A percentile compares a stretch with the other conserved stretches of the same genome.
These are phyloP conservation scores for Apiospora hydei DNA, from an alignment of 2,329 filamentous ascomycete species.

Conservation along the genomic window DNA sequence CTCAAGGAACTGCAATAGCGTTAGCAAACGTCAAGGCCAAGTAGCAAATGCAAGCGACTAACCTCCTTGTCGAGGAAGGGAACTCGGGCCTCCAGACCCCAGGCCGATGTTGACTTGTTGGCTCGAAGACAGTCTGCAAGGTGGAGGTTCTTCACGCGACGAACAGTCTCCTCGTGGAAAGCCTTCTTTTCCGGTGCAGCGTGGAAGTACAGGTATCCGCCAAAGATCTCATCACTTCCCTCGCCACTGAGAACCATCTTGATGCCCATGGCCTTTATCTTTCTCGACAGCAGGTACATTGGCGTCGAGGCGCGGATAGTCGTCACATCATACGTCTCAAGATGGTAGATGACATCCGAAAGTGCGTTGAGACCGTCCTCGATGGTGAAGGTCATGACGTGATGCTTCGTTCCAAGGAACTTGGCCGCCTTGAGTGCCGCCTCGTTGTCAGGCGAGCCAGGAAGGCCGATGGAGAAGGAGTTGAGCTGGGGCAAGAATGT, in stretches of 20 bases:
- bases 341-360: conserved; percentile 96
- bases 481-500: conserved; percentile 94
- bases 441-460: conserved; percentile 88
- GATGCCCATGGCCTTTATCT: conserved; percentile 99
- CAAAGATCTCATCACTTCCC: conserved; percentile 97
- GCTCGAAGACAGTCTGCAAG: conserved; percentile 95
- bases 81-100: conserved; percentile 97
- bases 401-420: conserved; percentile 97
- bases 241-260: conserved; percentile 99
- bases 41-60: conserved; percentile 36
- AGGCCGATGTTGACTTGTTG: conserved; percentile 98
- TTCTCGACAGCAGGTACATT: conserved; percentile 96
- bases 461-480: conserved; percentile 98
- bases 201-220: conserved; percentile 98
- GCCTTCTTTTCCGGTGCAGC: conserved; percentile 86
- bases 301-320: conserved; percentile 98
- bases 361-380: conserved; percentile 97
- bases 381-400: conserved; percentile 97
- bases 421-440: conserved; percentile 93
- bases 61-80: conserved; percentile 95
- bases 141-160: conserved; percentile 95
- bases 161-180: conserved; percentile 96
- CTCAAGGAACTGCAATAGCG: conserved; percentile 77
- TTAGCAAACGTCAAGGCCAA: background rate
- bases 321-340: conserved; percentile 97